phyloP scores from a whole-genome alignment of 192 early-diverging fungal genomes.

The Paraglomus occultum region DNA sequence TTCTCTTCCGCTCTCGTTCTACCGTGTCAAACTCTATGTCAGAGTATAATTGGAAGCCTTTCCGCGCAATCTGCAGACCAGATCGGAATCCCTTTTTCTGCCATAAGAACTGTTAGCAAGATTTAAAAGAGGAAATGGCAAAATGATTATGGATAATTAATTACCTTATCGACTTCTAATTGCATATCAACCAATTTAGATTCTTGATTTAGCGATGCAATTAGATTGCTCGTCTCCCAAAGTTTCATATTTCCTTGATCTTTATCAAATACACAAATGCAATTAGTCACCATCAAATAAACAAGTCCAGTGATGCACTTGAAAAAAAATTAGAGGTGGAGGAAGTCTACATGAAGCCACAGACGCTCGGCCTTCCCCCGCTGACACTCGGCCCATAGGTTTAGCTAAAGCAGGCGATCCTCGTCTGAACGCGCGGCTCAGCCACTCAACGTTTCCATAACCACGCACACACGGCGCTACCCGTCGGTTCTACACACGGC shows the following conservation, averaged over 20 bases:
- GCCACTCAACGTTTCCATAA: conserved; percentile 21
- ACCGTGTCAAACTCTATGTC: conserved; percentile 30
- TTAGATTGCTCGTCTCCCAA: conserved; percentile 20
- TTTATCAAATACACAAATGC: background rate
- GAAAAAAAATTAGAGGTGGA: background rate
- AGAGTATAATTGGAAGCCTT: conserved; percentile 31
- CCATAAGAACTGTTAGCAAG: conserved; percentile 10
- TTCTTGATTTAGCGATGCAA: conserved; percentile 26
- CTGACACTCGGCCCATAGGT: conserved; percentile 12
- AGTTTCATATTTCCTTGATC: conserved; percentile 27
- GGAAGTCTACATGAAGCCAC: conserved; percentile 26
- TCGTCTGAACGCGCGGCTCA: conserved; percentile 11
- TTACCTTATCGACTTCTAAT: conserved; percentile 23
- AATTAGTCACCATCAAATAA: conserved; percentile 30
- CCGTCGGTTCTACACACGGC: conserved; percentile 27
- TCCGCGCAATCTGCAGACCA: conserved; percentile 28
- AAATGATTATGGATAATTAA: background rate
- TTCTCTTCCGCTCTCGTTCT: conserved; percentile 31
- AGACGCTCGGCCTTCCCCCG: conserved; percentile 6
- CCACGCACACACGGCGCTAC: conserved; percentile 32
- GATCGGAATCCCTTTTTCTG: conserved; percentile 29
- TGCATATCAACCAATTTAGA: conserved; percentile 22
- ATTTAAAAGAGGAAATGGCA: conserved; percentile 1
- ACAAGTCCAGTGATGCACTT: background rate
- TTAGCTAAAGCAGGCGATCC: conserved; percentile 26